Conservation (phyloP, 768 basidiomycete species). For the Lentinula aciculospora region DNA sequence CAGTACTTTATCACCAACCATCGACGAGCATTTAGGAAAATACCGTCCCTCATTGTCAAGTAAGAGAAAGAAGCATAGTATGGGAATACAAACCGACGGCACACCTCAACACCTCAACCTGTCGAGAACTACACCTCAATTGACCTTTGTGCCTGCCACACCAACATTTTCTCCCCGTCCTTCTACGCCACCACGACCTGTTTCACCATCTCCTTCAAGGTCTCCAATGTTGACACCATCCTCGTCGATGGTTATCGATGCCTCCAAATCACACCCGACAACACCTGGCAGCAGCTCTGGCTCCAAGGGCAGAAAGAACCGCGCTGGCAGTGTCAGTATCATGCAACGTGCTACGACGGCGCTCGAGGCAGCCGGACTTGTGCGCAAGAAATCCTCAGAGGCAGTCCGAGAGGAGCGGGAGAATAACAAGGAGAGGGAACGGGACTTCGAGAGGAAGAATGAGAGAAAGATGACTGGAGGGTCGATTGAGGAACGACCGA, state of each 20-base stretch:
- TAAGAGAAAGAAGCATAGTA: conserved; percentile 16
- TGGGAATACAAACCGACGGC: conserved; percentile 15
- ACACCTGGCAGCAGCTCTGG: conserved; percentile 60
- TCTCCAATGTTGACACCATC: conserved; percentile 58
- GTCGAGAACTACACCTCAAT: conserved; percentile 46
- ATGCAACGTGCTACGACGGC: conserved; percentile 94
- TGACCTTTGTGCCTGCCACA: conserved; percentile 74
- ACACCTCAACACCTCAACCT: conserved; percentile 27
- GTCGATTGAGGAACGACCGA: conserved; percentile 45
- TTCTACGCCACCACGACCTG: conserved; percentile 49
- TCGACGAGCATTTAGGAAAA: conserved; percentile 16
- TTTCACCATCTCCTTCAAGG: conserved; percentile 29
- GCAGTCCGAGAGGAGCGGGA: conserved; percentile 62
- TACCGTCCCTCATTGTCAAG: conserved; percentile 12
- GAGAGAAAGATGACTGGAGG: conserved; percentile 37
- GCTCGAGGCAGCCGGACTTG: conserved; percentile 78
- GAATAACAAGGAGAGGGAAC: conserved; percentile 32
- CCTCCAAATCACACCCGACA: conserved; percentile 59
- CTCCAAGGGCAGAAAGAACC: conserved; percentile 56
- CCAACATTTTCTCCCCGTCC: conserved; percentile 49
- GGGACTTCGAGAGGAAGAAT: conserved; percentile 35
- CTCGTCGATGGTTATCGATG: conserved; percentile 35
- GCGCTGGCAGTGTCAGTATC: conserved; percentile 91
- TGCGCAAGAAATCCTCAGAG: conserved; percentile 78
- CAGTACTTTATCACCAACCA: conserved; percentile 9